These are phyloP conservation scores for Arthrobotrys conoides DNA, from an alignment of 2,329 filamentous ascomycete species.

Conservation along the genomic window DNA sequence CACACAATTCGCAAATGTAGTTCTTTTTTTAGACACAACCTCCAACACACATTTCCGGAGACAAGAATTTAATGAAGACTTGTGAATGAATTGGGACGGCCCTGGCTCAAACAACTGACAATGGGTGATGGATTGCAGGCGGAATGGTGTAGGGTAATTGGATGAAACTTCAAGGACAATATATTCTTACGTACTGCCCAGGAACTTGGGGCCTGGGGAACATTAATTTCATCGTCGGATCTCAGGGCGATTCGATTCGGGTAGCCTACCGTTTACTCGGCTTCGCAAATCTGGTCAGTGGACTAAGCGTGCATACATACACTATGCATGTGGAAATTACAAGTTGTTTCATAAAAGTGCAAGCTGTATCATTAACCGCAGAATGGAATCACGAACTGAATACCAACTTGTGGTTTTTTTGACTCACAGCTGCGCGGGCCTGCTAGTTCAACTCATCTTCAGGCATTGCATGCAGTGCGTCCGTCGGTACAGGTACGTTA, in stretches of 20 bases:
- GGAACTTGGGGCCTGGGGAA: constrained; percentile 1
- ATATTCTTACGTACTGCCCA: constrained; percentile 12
- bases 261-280: background rate
- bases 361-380: constrained; percentile 45
- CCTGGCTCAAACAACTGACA: background rate
- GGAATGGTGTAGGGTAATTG: constrained; percentile 24
- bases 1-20: constrained; percentile 6
- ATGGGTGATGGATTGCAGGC: background rate
- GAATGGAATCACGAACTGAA: background rate
- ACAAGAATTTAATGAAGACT: background rate
- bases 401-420: background rate
- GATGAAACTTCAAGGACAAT: background rate
- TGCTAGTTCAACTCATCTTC: background rate
- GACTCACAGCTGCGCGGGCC: background rate
- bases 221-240: background rate
- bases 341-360: constrained; percentile 10
- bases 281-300: constrained; percentile 1
- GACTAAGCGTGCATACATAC: background rate
- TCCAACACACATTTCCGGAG: constrained; percentile 3
- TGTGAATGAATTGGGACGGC: background rate
- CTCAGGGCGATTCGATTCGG: background rate
- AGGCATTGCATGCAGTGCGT: background rate
- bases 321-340: constrained; percentile 32
- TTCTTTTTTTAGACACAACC: constrained; percentile 44
- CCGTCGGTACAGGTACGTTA: background rate